phyloP scores from a whole-genome alignment of 73 alveolate species.

The Stentor roeselii region DNA sequence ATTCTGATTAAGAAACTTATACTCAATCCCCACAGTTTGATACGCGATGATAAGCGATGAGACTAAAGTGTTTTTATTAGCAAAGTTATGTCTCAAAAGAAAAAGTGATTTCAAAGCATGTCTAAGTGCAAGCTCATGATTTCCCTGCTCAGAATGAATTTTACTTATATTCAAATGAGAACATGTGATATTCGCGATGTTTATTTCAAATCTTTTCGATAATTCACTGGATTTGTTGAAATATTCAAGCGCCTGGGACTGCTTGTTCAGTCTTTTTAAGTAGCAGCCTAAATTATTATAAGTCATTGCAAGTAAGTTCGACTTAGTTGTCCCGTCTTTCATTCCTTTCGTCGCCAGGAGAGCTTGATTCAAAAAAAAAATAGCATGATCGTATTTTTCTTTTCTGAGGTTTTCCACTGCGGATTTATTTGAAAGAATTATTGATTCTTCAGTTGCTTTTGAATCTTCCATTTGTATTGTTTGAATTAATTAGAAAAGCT shows the following conservation, averaged over 20 bases:
- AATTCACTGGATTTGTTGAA: not conserved
- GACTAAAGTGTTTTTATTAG: not conserved
- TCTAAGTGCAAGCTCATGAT: not conserved
- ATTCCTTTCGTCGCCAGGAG: not conserved
- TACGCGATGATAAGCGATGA: not conserved
- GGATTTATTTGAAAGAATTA: not conserved
- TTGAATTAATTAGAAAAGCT: not conserved
- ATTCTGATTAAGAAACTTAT: not conserved
- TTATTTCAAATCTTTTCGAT: not conserved
- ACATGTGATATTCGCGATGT: not conserved
- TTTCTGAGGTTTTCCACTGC: conserved; percentile 4
- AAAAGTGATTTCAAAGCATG: not conserved
- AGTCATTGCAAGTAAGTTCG: not conserved
- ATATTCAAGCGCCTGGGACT: not conserved
- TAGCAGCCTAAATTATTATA: conserved; percentile 24
- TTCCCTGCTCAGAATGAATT: not conserved
- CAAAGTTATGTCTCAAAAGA: conserved; percentile 1
- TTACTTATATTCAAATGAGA: not conserved
- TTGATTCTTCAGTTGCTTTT: not conserved
- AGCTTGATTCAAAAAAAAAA: conserved; percentile 20
- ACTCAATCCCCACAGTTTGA: not conserved
- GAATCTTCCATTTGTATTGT: conserved; percentile 5
- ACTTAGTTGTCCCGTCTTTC: not conserved
- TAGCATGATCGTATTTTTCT: conserved; percentile 6
- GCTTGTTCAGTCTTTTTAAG: not conserved